Percentiles rank a stretch among this genome's conserved stretches.
Evolutionary conservation across 768 basidiomycete genomes (phyloP).

Genomic region (Hydnomerulius pinastri): DNA sequence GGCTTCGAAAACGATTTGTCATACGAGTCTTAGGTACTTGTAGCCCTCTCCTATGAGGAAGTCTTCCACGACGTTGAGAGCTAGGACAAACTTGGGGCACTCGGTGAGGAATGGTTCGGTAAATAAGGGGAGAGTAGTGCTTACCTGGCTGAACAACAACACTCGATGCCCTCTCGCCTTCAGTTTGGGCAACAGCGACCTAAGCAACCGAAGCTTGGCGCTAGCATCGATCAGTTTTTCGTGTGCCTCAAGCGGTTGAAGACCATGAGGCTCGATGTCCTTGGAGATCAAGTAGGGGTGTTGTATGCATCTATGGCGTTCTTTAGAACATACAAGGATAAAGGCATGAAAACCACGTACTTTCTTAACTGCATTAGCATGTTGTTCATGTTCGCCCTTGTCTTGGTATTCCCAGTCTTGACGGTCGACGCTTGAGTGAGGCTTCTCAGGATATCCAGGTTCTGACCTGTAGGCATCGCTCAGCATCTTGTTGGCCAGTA

Average conservation of each 20-base stretch:
- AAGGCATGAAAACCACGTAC: constrained; percentile 43
- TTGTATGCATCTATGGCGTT: constrained; percentile 68
- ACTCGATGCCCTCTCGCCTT: constrained; percentile 86
- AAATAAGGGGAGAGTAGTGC: constrained; percentile 14
- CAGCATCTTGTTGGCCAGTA: constrained; percentile 12
- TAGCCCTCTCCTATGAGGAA: constrained; percentile 80
- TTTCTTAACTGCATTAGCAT: constrained; percentile 87
- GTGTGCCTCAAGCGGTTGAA: constrained; percentile 63
- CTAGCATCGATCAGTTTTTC: constrained; percentile 81
- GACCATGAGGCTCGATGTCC: constrained; percentile 72
- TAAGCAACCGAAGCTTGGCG: constrained; percentile 82
- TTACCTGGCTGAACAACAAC: constrained; percentile 88
- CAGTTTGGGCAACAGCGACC: constrained; percentile 76
- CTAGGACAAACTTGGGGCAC: constrained; percentile 76
- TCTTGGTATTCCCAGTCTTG: constrained; percentile 40
- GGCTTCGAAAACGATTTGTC: constrained; percentile 15
- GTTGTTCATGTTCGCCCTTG: constrained; percentile 76
- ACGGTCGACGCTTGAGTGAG: constrained; percentile 49
- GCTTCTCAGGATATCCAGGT: constrained; percentile 63
- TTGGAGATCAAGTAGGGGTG: constrained; percentile 87
- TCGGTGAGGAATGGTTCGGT: neutral
- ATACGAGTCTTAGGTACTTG: constrained; percentile 77
- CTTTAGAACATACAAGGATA: constrained; percentile 1
- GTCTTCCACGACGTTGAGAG: constrained; percentile 85
- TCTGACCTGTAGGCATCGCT: constrained; percentile 55